Base-by-base conservation (phyloP, 202 grass and related monocot species). In the Setaria viridis region DNA sequence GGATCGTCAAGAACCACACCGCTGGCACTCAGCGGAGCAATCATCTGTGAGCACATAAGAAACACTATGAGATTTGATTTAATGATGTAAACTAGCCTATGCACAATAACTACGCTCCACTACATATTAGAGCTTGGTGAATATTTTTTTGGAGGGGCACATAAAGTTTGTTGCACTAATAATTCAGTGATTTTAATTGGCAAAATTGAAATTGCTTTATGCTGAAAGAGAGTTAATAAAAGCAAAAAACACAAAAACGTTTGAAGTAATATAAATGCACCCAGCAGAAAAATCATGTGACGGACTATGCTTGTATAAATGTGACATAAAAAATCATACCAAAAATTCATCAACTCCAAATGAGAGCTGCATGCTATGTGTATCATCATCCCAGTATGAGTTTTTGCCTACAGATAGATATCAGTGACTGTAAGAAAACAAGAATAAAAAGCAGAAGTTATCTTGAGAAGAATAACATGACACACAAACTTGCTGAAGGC, bases 1-100 rank as follows among this genome's bases (percentile, higher is more conserved):
- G 96, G 96, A 73, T 91, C 96, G 80, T 99, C 96, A 67, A 99
- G 96, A 84, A 99, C 83, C 58, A 96, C 96, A 58, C 96, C 93
- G 25, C 90, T 99, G 84, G 90, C 96, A 99, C 93, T 99, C 74
- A 91, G 68, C 11, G 96, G 96, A 72, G 96, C 78, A 91, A 99
- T 91, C 33, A 96, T 90, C 96, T 96, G 81, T 6, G 32, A 84
- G 43, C 14, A 80, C 19, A 89, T 57, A 75, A 56, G 86, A 88
- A 88, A 7, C 43, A 70, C 72, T 63, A 88, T 72, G 37, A 82
- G 41, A 58, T 69, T 42, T 73, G 35, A 79, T 70, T 62, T 50
- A 84, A 53, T 72, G 65, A 69, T 70, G 67, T 15, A 80, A 56
- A 58, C 12, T 33, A 62, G 20, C 20, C 53, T 85, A 72, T 65